Conservation (phyloP, 2,329 filamentous ascomycete genomes). For the Beauveria varroae region DNA sequence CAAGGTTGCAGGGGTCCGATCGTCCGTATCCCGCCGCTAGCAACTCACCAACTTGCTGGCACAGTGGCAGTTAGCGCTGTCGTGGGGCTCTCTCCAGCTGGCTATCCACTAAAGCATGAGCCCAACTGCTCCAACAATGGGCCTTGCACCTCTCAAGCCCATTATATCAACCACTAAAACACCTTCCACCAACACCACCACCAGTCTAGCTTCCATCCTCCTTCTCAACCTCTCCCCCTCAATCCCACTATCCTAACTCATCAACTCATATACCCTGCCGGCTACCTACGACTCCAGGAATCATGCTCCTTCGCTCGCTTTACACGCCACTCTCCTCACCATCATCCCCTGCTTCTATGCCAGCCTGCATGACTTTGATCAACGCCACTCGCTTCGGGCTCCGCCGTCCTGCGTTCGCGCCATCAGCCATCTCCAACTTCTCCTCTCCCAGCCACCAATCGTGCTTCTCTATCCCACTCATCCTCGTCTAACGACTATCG, state of each 20-base stretch:
- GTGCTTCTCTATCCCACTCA: not conserved
- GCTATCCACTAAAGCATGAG: not conserved
- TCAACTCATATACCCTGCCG: not conserved
- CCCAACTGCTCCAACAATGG: not conserved
- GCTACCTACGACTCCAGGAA: not conserved
- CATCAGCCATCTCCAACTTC: not conserved
- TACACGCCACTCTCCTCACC: constrained; percentile 1
- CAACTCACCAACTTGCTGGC: not conserved
- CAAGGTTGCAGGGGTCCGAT: constrained; percentile 9
- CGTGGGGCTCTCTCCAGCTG: not conserved
- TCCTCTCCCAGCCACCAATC: constrained; percentile 2
- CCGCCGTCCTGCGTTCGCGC: not conserved
- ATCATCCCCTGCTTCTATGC: not conserved
- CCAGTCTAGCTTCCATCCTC: not conserved
- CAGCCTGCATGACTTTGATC: not conserved
- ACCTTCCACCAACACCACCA: not conserved
- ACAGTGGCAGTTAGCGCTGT: not conserved
- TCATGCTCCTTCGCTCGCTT: not conserved
- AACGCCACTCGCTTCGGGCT: not conserved
- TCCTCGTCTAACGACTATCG: not conserved
- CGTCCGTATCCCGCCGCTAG: constrained; percentile 11
- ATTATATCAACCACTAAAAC: not conserved
- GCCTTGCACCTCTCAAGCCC: not conserved
- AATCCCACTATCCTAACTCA: not conserved
- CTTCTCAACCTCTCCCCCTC: not conserved